Base-by-base conservation (phyloP, 2,329 filamentous ascomycete species). In the Apiospora rasikravindrae region DNA sequence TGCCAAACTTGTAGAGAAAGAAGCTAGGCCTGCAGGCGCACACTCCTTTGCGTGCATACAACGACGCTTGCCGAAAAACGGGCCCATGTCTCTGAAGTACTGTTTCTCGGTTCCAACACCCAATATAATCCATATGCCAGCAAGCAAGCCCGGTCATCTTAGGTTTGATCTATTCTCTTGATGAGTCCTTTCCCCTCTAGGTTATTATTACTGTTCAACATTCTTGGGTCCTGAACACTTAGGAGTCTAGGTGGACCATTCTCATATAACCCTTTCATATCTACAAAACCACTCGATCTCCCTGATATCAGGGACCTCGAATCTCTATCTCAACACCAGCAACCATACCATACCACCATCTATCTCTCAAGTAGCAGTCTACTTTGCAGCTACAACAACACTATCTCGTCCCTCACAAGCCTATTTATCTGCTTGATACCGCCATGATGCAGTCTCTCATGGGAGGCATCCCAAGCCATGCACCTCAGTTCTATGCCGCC, bases 361-460 rank as follows among this genome's bases (percentile, higher is more conserved):
- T 40, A 69, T 16, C 45, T 26, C 49, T 47, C 68, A n/a, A 49
- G 42, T 53, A 53, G 44, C 68, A 49, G 47, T 71, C 51, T 33
- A 69, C 29, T 47, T 69, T 44, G 33, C 33, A 69, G 33, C 42
- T 64, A 64, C 44, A 49, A 71, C 73, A 64, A 44, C 51, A 71
- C 37, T 70, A 22, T 26, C 45, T 42, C 64, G 44, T 40, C 69
- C 40, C 72, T 69, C 73, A 67, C 72, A 70, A 45, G 45, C 61
- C 19, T 24, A 24, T 47, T 14, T 45, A 72, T n/a, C 70, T 70
- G 71, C 69, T 72, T 57, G 70, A 33, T 19, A 10, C 74, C 74
- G 81, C 78, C 53, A 82, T 81, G 79, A 80, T 80, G 81, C 76
- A 81, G 72, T 81, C 81, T 71, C 76, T 80, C 51, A 75, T 81